phyloP scores from a whole-genome alignment of 192 early-diverging fungal genomes.

The Chytriomyces sp. region DNA sequence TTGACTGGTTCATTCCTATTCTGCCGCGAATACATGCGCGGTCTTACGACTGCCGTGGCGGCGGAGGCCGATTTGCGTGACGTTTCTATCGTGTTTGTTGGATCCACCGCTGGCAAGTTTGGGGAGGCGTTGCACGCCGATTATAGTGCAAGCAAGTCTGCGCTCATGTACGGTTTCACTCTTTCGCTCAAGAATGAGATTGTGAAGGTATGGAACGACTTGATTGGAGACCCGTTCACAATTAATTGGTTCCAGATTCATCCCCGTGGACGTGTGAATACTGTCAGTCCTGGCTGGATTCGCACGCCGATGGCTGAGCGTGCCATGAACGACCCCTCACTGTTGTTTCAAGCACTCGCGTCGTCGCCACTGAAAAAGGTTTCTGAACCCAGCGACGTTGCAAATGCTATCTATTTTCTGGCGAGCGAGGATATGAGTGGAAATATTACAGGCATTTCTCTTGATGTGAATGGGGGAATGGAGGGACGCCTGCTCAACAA shows the following conservation, averaged over 20 bases:
- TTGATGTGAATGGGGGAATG: background rate
- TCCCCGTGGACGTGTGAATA: slow-evolving; percentile 56
- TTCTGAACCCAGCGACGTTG: slow-evolving; percentile 58
- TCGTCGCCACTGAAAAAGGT: slow-evolving; percentile 60
- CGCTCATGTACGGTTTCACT: slow-evolving; percentile 55
- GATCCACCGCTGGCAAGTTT: slow-evolving; percentile 62
- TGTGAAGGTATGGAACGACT: background rate
- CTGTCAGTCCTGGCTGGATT: slow-evolving; percentile 59
- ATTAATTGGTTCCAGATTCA: too few species aligned
- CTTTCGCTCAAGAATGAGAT: slow-evolving; percentile 35
- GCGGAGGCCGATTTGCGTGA: background rate
- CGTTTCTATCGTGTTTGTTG: slow-evolving; percentile 36
- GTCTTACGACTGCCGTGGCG: slow-evolving; percentile 27
- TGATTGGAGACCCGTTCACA: too few species aligned
- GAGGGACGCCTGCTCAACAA: background rate
- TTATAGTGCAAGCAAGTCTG: slow-evolving; percentile 51
- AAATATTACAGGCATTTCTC: background rate
- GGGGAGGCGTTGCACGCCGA: slow-evolving; percentile 61
- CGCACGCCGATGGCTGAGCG: slow-evolving; percentile 62
- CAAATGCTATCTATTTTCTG: slow-evolving; percentile 55
- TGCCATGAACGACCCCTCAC: slow-evolving; percentile 44
- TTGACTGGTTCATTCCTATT: slow-evolving; percentile 60
- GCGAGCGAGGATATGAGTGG: slow-evolving; percentile 37
- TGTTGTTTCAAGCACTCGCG: slow-evolving; percentile 58
- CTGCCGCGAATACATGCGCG: slow-evolving; percentile 32